Percentiles rank a stretch among this genome's conserved stretches.
These are phyloP conservation scores for Exophiala calicioides DNA, from an alignment of 2,329 filamentous ascomycete genomes.

Conservation along the genomic window DNA sequence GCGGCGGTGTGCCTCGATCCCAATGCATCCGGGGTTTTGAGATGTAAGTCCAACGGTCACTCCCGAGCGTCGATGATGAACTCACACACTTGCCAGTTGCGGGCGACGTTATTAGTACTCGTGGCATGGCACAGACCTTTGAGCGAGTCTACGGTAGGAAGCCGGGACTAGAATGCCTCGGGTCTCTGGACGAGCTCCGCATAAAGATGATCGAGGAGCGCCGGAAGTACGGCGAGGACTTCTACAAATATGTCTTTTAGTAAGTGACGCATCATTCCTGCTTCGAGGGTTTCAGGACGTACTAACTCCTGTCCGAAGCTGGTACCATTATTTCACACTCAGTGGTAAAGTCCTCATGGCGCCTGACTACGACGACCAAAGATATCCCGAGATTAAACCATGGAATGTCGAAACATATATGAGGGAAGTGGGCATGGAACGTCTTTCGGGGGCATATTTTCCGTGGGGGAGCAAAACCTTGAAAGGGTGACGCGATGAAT, in stretches of 20 bases:
- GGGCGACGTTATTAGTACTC: constrained; percentile 33
- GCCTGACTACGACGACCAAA: constrained; percentile 8
- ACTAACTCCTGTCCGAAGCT: neutral
- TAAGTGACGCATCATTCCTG: constrained; percentile 1
- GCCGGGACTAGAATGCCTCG: constrained; percentile 29
- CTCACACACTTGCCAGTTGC: constrained; percentile 39
- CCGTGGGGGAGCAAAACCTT: constrained; percentile 4
- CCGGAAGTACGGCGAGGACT: constrained; percentile 18
- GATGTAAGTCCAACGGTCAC: constrained; percentile 25
- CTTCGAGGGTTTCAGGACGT: neutral
- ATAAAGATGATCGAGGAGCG: constrained; percentile 31
- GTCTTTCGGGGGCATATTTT: constrained; percentile 2
- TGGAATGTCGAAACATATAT: constrained; percentile 6
- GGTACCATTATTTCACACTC: constrained; percentile 16
- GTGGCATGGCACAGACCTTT: constrained; percentile 32
- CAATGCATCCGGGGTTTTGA: constrained; percentile 26
- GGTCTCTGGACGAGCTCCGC: constrained; percentile 35
- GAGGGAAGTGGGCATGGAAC: neutral
- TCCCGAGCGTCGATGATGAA: neutral
- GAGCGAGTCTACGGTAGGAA: constrained; percentile 33
- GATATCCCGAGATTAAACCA: constrained; percentile 4
- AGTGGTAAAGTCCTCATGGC: constrained; percentile 9
- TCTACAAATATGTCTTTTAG: constrained; percentile 25
- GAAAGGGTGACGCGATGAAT: too few species aligned
- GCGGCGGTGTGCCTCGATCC: constrained; percentile 36